Percentiles rank a stretch among this genome's conserved stretches.
Conservation (phyloP, 2,329 filamentous ascomycete genomes). For the Penicillium sp. region DNA sequence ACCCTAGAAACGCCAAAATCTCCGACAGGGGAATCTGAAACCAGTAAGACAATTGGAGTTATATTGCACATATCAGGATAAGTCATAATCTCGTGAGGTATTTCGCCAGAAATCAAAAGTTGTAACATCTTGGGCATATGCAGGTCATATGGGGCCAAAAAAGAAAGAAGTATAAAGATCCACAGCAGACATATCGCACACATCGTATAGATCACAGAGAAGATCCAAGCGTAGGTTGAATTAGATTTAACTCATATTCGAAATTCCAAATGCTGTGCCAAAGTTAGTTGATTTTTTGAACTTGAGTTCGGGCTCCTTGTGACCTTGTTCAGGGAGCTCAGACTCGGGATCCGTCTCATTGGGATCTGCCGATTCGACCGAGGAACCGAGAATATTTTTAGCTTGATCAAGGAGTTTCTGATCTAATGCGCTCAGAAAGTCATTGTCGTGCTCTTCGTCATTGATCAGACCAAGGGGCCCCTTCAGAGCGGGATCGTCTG, state of each 20-base stretch:
- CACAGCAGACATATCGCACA: background rate
- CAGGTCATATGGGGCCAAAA: slow-evolving; percentile 1
- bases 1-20: background rate
- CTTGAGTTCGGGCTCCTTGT: slow-evolving; percentile 41
- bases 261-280: slow-evolving; percentile 48
- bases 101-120: slow-evolving; percentile 4
- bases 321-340: slow-evolving; percentile 25
- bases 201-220: slow-evolving; percentile 17
- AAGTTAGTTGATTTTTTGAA: slow-evolving; percentile 51
- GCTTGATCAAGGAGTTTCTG: slow-evolving; percentile 47
- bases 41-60: slow-evolving; percentile 1
- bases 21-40: background rate
- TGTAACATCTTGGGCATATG: background rate
- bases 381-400: slow-evolving; percentile 31
- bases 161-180: background rate
- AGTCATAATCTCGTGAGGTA: slow-evolving; percentile 11
- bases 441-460: slow-evolving; percentile 41
- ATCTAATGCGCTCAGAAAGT: slow-evolving; percentile 46
- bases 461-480: slow-evolving; percentile 48
- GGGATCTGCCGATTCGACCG: slow-evolving; percentile 23
- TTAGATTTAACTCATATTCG: slow-evolving; percentile 21
- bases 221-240: slow-evolving; percentile 1
- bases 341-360: slow-evolving; percentile 28
- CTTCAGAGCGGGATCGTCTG: slow-evolving; percentile 47
- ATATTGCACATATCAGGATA: slow-evolving; percentile 12